Evolutionary conservation across 2,329 filamentous ascomycete genomes (phyloP).

Genomic region (Fusarium cicatricum): DNA sequence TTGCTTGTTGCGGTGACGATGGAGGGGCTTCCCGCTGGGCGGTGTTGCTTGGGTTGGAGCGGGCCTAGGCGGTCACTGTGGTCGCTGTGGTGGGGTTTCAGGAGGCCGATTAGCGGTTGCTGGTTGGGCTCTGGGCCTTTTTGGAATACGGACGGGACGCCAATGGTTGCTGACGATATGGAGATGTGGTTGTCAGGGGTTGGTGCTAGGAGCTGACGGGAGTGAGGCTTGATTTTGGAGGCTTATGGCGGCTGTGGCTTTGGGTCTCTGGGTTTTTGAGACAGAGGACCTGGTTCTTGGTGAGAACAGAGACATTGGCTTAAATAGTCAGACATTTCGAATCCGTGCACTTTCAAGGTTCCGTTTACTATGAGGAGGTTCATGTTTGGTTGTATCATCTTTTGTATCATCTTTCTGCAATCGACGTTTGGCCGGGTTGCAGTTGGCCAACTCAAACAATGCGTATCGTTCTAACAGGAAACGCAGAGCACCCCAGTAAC

Average conservation of each 20-base stretch:
- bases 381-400: too few relatives aligned
- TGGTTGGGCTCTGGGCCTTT: constrained; percentile 7
- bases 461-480: not conserved
- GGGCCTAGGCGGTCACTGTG: constrained; percentile 19
- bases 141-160: constrained; percentile 13
- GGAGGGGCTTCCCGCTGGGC: constrained; percentile 44
- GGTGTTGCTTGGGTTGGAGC: constrained; percentile 26
- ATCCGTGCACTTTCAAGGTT: too few relatives aligned
- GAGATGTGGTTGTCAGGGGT: constrained; percentile 28
- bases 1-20: constrained; percentile 45
- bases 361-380: too few relatives aligned
- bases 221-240: constrained; percentile 26
- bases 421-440: not conserved
- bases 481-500: not conserved
- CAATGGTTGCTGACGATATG: constrained; percentile 23
- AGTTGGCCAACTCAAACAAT: not conserved
- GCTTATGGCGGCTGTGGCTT: constrained; percentile 19
- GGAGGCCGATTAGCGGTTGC: not conserved
- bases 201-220: constrained; percentile 7
- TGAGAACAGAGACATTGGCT: too few relatives aligned
- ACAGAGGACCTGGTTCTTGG: not conserved
- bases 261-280: constrained; percentile 11
- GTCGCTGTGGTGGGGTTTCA: constrained; percentile 19
- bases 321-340: too few relatives aligned
- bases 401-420: too few relatives aligned